A percentile compares a stretch with the other conserved stretches of the same genome.
Conservation (phyloP, 202 grass and related monocot genomes). For the Panicum virgatum region DNA sequence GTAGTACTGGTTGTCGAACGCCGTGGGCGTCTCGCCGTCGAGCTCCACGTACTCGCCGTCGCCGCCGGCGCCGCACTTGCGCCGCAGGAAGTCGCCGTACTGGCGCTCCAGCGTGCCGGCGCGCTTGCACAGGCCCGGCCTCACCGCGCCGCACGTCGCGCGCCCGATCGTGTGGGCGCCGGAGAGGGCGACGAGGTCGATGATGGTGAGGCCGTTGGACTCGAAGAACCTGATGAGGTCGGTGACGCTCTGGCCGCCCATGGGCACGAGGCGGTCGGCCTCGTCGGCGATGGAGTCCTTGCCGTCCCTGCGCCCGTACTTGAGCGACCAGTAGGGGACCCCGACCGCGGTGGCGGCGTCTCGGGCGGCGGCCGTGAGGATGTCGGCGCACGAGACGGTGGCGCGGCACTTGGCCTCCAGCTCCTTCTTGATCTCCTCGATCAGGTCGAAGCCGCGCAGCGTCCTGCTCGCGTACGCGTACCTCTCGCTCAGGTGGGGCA, state of each 20-base stretch:
- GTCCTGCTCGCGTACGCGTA: conserved; percentile 51
- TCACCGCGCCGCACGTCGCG: conserved; percentile 53
- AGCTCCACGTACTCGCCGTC: conserved; percentile 55
- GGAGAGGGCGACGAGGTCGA: conserved; percentile 78
- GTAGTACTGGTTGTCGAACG: conserved; percentile 75
- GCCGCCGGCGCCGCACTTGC: conserved; percentile 49
- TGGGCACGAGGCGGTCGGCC: conserved; percentile 57
- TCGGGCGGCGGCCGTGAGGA: conserved; percentile 66
- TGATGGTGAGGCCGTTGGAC: conserved; percentile 49
- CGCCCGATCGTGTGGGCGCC: conserved; percentile 65
- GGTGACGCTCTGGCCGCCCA: conserved; percentile 59
- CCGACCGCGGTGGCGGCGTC: conserved; percentile 50
- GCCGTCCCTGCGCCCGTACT: conserved; percentile 73
- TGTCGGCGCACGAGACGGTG: conserved; percentile 86
- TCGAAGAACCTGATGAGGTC: conserved; percentile 72
- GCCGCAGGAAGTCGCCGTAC: conserved; percentile 62
- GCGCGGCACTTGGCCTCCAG: conserved; percentile 57
- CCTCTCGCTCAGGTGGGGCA: conserved; percentile 52
- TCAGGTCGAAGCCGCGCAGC: conserved; percentile 66
- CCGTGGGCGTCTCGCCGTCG: conserved; percentile 62
- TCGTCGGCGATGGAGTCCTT: conserved; percentile 33
- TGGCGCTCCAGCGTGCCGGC: conserved; percentile 12
- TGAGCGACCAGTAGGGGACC: conserved; percentile 58
- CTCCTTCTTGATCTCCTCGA: conserved; percentile 65
- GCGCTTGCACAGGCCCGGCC: conserved; percentile 41